Evolutionary conservation across 2,329 filamentous ascomycete species (phyloP), one percentile per base, ranked within the genome.

Genomic region (Colletotrichum horii): DNA sequence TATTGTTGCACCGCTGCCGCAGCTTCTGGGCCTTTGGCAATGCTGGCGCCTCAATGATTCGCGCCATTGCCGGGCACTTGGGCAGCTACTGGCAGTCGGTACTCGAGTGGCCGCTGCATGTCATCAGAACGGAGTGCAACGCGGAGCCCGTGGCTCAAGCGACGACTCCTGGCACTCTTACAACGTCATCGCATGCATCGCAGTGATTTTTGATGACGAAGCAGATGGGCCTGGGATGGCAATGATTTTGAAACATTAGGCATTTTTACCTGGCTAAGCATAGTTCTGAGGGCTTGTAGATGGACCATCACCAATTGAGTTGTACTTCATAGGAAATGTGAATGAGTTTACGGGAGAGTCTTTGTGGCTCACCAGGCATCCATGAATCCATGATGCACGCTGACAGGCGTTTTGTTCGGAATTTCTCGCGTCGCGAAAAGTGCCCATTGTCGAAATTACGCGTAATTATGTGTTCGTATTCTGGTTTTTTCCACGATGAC

Each of bases 261-360:
- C 43, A n/a, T 48, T 22, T 12, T 8, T 22, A 12, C 11, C 9
- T 22, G 4, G 19, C 43, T 22, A 48, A 48, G 19, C 4, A 48
- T 48, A 48, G 43, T 5, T 48, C 9, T 12, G 12, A 48, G 43
- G 43, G 43, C 11, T 7, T 48, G 43, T 48, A n/a, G 43, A 22
- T 14, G n/a, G 0, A 7, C 12, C 1, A 1, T 0, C 22, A 48
- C 6, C 19, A 12, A 22, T 48, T 12, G 1, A 22, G 3, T 9
- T 48, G 19, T 16, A 48, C n/a, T 48, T 48, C 43, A n/a, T 12
- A 0, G 19, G 16, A 48, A 22, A 22, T 12, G 3, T 12, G 11
- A 22, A 48, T n/a, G n/a, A 19, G 19, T 22, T 32, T 32, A 32
- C 9, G 30, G 30, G 30, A 8, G 30, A 32, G 30, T 32, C 30